Conservation (phyloP, 495 filamentous ascomycete genomes). For the Penicillium turbatum region DNA sequence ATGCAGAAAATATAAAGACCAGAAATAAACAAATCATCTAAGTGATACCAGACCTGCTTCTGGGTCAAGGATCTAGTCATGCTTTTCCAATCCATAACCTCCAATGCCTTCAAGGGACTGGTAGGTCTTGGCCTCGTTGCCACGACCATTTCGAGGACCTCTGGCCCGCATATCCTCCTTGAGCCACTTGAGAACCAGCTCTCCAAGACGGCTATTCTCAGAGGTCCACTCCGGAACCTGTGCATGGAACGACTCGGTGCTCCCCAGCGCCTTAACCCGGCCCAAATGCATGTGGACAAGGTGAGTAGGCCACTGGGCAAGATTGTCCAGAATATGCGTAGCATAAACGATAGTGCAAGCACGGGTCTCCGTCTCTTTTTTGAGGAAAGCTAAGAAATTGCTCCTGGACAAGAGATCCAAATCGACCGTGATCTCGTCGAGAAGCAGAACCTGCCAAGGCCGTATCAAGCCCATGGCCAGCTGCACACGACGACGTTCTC, state of each 20-base stretch:
- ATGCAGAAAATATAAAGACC: constrained; percentile 5
- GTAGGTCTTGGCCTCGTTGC: constrained; percentile 69
- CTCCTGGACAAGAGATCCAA: constrained; percentile 78
- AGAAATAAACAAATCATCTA: constrained; percentile 5
- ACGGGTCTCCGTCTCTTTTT: constrained; percentile 75
- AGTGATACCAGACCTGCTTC: background rate
- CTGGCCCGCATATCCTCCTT: constrained; percentile 74
- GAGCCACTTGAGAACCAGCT: constrained; percentile 85
- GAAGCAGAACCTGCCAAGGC: constrained; percentile 85
- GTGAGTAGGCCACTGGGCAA: constrained; percentile 91
- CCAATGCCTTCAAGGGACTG: constrained; percentile 60
- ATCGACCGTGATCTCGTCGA: constrained; percentile 98
- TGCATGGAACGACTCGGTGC: constrained; percentile 52
- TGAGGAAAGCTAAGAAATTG: constrained; percentile 84
- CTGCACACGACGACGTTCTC: constrained; percentile 87
- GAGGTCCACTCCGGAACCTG: constrained; percentile 40
- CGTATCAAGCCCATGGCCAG: constrained; percentile 91
- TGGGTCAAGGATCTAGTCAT: constrained; percentile 18
- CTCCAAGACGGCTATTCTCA: constrained; percentile 70
- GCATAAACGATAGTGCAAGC: constrained; percentile 93
- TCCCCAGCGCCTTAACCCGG: constrained; percentile 77
- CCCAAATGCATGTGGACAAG: constrained; percentile 92
- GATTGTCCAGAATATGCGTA: constrained; percentile 92
- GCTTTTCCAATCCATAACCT: constrained; percentile 77
- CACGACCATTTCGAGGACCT: constrained; percentile 64